Percentiles rank a stretch among this genome's conserved stretches.
Conservation (phyloP, 2,329 filamentous ascomycete species). For the Xylaria hypoxylon region DNA sequence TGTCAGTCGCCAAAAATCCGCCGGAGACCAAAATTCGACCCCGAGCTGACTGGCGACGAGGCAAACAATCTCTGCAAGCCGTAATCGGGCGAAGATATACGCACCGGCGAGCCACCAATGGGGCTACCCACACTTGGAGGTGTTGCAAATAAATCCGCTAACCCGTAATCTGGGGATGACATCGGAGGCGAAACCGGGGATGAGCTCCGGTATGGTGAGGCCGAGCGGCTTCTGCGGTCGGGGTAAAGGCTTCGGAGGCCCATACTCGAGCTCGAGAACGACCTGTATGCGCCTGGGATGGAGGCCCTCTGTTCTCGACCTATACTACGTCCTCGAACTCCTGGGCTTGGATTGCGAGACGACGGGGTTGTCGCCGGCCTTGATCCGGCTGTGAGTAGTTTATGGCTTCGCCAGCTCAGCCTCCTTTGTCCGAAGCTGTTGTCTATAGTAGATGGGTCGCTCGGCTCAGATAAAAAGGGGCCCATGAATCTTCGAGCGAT, state of each 20-base stretch:
- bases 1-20: conserved; percentile 32
- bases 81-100: conserved; percentile 23
- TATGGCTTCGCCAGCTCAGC: conserved; percentile 30
- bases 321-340: not conserved
- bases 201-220: not conserved
- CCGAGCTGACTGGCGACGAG: conserved; percentile 20
- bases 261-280: conserved; percentile 26
- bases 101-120: conserved; percentile 10
- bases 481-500: conserved; percentile 31
- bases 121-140: conserved; percentile 22
- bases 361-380: conserved; percentile 22
- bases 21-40: conserved; percentile 33
- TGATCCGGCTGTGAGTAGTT: conserved; percentile 25
- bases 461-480: conserved; percentile 32
- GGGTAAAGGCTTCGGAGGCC: conserved; percentile 22
- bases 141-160: conserved; percentile 22
- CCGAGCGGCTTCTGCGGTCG: conserved; percentile 18
- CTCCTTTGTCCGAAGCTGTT: conserved; percentile 1
- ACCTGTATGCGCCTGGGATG: conserved; percentile 10
- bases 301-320: not conserved
- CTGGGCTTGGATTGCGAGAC: conserved; percentile 22
- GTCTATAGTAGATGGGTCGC: conserved; percentile 5
- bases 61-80: conserved; percentile 28
- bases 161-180: conserved; percentile 26
- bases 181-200: not conserved